A percentile compares a stretch with the other conserved stretches of the same genome.
Conservation (phyloP, 768 basidiomycete species). For the Heimioporus sp. region DNA sequence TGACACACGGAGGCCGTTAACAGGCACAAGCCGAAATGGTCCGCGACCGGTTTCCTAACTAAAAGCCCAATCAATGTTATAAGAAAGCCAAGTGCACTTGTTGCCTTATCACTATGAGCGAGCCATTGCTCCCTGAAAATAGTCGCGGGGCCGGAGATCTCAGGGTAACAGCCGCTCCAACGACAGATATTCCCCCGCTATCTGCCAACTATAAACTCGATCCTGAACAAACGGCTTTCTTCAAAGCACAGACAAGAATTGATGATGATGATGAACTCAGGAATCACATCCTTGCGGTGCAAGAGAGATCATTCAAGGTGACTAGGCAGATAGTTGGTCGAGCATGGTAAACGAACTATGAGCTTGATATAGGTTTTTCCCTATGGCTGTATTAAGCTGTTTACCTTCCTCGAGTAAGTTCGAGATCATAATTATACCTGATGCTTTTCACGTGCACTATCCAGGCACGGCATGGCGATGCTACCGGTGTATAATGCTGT, state of each 20-base stretch:
- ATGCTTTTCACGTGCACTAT: not conserved
- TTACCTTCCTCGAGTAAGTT: slow-evolving; percentile 23
- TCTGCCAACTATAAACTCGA: not conserved
- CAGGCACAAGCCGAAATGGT: no score
- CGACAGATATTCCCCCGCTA: not conserved
- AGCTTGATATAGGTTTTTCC: slow-evolving; percentile 22
- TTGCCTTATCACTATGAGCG: no score
- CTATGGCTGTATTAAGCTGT: slow-evolving; percentile 27
- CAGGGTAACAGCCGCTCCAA: no score
- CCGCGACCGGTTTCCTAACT: no score
- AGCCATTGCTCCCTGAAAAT: no score
- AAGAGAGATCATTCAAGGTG: slow-evolving; percentile 31
- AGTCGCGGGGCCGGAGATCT: no score
- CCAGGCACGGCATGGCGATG: slow-evolving; percentile 11
- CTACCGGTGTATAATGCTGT: slow-evolving; percentile 21
- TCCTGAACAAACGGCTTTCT: slow-evolving; percentile 21
- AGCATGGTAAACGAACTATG: not conserved
- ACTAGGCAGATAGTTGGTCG: not conserved
- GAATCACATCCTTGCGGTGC: slow-evolving; percentile 30
- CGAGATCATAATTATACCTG: not conserved
- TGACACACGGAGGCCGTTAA: no score
- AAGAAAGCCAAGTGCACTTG: no score
- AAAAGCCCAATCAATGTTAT: no score
- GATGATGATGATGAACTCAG: slow-evolving; percentile 23
- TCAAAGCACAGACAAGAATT: slow-evolving; percentile 30